Base-by-base conservation (phyloP, 1,139 yeast species). In the Saccharomyces hybrid region DNA sequence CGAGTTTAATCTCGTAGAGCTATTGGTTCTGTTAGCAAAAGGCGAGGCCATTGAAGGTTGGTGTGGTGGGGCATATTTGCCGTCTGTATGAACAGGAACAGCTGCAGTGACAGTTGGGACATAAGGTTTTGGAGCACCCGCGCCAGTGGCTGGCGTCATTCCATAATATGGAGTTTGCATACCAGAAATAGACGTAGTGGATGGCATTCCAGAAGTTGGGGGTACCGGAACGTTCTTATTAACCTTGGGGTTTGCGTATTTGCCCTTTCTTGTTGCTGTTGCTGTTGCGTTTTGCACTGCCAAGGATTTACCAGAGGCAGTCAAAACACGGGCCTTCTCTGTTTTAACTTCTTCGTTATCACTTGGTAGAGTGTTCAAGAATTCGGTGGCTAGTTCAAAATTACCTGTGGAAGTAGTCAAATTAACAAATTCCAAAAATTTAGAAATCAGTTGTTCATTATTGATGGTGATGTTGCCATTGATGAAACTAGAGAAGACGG, bases 391-490 rank as follows among this genome's bases (percentile, higher is more conserved):
- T 61, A 93, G 75, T 16, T 85, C 95, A 64, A 88, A 84, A 59
- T 88, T 84, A 27, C 98, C 98, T 66, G 80, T 83, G 44, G 91
- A 83, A 3, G 96, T 86, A 56, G 91, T 83, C 59, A 87, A 75
- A 62, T 81, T 85, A 54, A 95, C 84, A 69, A 86, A 93, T 70
- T 93, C 98, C 61, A 70, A 64, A 51, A 71, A 70, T 51, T 71
- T 71, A 19, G 73, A 57, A 53, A 74, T 66, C 38, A 73, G 59
- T 12, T 72, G 71, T 19, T 72, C 69, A 50, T 72, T 73, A 1
- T 65, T 63, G 48, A 67, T 66, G 49, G 66, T 65, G 4, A 67
- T 62, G 34, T 67, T 67, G 32, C 77, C 76, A 16, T 82, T 82
- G 19, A 82, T 68, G 56, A 82, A 77, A 50, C 84, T 78, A 63